Conservation (phyloP, 129 eudicot genomes). For the carrot (Daucus carota) region DH1_v3.0 NC_030383.2:57173501-57174000, state of each 20-base stretch:
- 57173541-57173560: no score
- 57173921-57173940: neutral
- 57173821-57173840: neutral
- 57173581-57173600: neutral
- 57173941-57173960: neutral
- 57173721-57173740: neutral
- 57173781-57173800: neutral
- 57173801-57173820: neutral
- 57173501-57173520: neutral
- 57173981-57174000: conserved; percentile 61
- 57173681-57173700: neutral
- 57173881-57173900: neutral
- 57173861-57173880: neutral
- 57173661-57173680: neutral
- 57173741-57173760: neutral
- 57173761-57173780: neutral
- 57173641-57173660: neutral
- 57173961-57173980: conserved; percentile 78
- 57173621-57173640: neutral
- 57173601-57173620: neutral
- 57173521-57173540: neutral
- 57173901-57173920: neutral
- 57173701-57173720: neutral
- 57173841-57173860: neutral
- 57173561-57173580: neutral